Base-by-base conservation (phyloP, 2,329 filamentous ascomycete genomes). In the Penicillium verrucosum region DNA sequence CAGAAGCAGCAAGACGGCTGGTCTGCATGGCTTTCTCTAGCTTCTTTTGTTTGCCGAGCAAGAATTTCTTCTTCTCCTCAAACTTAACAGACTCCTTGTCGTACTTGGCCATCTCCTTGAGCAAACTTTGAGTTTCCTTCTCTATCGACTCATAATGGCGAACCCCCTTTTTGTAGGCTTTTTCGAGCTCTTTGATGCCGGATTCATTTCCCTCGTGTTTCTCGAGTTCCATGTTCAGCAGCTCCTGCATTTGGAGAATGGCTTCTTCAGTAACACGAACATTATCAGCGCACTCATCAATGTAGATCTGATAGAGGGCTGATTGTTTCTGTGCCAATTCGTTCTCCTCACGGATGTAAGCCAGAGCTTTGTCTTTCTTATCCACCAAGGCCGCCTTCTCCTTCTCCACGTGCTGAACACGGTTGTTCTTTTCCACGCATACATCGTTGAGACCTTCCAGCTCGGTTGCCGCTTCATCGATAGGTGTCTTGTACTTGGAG, bases 51-150 rank as follows among this genome's bases (percentile, higher is more conserved):
- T 99, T 99, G 68, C 88, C 88, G 2, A 84, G 80, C 63, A 99
- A 77, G 74, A 97, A 97, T 72, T 99, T 99, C 73, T 89, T 88
- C 80, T 97, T 97, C 75, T 99, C 95, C 63, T 97, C 93, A 64
- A 96, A 92, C 70, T 99, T 99, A 75, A 99, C 94, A 23, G 88
- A 87, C 70, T 97, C 94, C 71, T 97, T 96, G 70, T 99, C 95
- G 60, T 95, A 92, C 70, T 92, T 93, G 43, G 91, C 87, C 76
- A 94, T 87, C 70, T 97, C 90, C 71, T 96, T 96, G 59, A 88
- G 78, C 52, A 96, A 81, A 27, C 80, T 81, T 65, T 97, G 90
- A 0, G 88, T 87, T 51, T 90, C 83, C 74, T 95, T 93, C 65
- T 96, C 90, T 61, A 95, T 85, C 1, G 80, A 80, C 63, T 95